phyloP scores from a whole-genome alignment of 768 basidiomycete species.

The Sporobolomyces roseus region DNA sequence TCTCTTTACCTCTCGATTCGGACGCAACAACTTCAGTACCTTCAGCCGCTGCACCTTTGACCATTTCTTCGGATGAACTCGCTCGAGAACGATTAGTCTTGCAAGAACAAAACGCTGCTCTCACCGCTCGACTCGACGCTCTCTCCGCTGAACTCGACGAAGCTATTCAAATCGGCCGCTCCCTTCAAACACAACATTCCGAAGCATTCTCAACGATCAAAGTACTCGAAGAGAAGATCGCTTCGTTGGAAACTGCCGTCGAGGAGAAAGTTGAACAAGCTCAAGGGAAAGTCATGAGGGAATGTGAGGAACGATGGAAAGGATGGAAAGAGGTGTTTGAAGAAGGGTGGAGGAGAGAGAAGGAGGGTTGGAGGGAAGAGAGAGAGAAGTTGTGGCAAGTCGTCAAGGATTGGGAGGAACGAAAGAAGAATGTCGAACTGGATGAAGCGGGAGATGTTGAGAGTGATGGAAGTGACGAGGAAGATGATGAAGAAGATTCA shows the following conservation, averaged over 20 bases:
- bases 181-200: slow-evolving; percentile 71
- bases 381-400: slow-evolving; percentile 68
- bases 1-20: not conserved
- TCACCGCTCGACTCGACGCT: slow-evolving; percentile 61
- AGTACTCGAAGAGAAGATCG: slow-evolving; percentile 62
- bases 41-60: not conserved
- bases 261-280: slow-evolving; percentile 49
- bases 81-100: slow-evolving; percentile 40
- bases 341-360: slow-evolving; percentile 69
- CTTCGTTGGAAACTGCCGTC: slow-evolving; percentile 64
- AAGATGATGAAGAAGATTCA: slow-evolving; percentile 6
- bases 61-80: not conserved
- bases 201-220: slow-evolving; percentile 59
- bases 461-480: slow-evolving; percentile 48
- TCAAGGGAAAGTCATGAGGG: slow-evolving; percentile 46
- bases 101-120: slow-evolving; percentile 53
- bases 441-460: slow-evolving; percentile 28
- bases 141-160: slow-evolving; percentile 70
- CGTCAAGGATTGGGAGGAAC: slow-evolving; percentile 75
- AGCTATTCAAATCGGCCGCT: slow-evolving; percentile 67
- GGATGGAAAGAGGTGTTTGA: slow-evolving; percentile 78
- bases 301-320: slow-evolving; percentile 51
- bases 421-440: slow-evolving; percentile 50
- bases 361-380: slow-evolving; percentile 78
- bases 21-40: slow-evolving; percentile 12